These are phyloP conservation scores for Linum usitatissimum DNA, from an alignment of 345 rosid species.

Conservation along the genomic window DNA sequence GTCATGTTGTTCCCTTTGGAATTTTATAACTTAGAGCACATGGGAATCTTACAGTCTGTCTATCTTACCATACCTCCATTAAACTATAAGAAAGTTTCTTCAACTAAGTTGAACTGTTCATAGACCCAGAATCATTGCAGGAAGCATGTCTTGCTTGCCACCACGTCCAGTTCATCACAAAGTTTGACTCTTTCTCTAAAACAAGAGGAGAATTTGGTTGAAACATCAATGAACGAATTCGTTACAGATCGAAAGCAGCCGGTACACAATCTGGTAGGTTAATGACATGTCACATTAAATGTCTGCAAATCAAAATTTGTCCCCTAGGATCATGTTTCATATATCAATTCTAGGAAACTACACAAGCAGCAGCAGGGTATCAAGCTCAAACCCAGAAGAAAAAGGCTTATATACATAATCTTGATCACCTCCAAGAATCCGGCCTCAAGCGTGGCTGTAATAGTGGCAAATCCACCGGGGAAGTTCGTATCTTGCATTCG, in stretches of 20 bases:
- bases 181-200: neutral
- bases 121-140: neutral
- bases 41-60: neutral
- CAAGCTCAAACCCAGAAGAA: conserved; percentile 16
- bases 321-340: conserved; percentile 18
- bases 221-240: neutral
- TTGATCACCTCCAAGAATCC: conserved; percentile 20
- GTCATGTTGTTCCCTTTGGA: neutral
- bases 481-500: conserved; percentile 10
- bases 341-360: conserved; percentile 11
- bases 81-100: neutral
- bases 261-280: conserved; percentile 6
- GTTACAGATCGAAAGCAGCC: neutral
- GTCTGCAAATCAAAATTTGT: conserved; percentile 16
- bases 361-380: conserved; percentile 4
- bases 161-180: neutral
- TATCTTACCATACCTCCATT: neutral
- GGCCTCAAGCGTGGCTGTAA: conserved; percentile 11
- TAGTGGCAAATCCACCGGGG: conserved; percentile 13
- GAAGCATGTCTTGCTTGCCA: neutral
- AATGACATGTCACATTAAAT: conserved; percentile 9
- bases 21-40: neutral
- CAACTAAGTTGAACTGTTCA: neutral
- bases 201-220: neutral
- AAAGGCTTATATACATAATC: conserved; percentile 28